These are phyloP conservation scores for Nidularia pulvinata DNA, from an alignment of 768 basidiomycete species.

Conservation along the genomic window DNA sequence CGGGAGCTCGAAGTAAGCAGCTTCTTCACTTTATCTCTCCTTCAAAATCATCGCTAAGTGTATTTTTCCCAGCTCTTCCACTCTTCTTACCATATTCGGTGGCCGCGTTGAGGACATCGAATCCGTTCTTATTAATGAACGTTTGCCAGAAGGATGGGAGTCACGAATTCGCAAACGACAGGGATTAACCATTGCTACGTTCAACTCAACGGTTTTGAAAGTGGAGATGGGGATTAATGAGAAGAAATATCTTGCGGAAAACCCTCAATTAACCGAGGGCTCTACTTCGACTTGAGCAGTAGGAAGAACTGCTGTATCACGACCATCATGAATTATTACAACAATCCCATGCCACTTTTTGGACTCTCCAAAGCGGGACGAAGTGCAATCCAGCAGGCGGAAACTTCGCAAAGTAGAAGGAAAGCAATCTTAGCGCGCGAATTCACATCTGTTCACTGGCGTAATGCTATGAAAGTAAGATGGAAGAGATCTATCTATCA, in stretches of 20 bases:
- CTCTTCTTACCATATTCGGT: constrained; percentile 66
- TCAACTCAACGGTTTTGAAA: constrained; percentile 48
- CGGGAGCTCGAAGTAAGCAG: constrained; percentile 63
- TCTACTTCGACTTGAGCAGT: too few species aligned
- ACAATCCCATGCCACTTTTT: too few species aligned
- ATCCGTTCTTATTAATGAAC: constrained; percentile 63
- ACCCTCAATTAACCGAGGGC: not conserved
- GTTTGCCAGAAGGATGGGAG: constrained; percentile 74
- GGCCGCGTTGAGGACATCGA: constrained; percentile 57
- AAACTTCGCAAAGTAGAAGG: too few species aligned
- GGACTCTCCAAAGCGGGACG: too few species aligned
- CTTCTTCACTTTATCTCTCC: not conserved
- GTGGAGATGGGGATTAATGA: constrained; percentile 38
- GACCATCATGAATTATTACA: too few species aligned
- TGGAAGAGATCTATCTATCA: too few species aligned
- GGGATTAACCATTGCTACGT: constrained; percentile 58
- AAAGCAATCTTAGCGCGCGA: too few species aligned
- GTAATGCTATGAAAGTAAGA: too few species aligned
- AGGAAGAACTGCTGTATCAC: too few species aligned
- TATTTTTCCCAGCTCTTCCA: constrained; percentile 46
- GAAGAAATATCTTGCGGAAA: constrained; percentile 19
- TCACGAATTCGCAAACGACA: constrained; percentile 48
- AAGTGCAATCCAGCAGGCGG: too few species aligned
- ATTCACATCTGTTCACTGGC: too few species aligned
- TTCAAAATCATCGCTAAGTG: not conserved